A percentile compares a stretch with the other conserved stretches of the same genome.
Evolutionary conservation across 768 basidiomycete genomes (phyloP).

Genomic region (Leccinum uliginosum): DNA sequence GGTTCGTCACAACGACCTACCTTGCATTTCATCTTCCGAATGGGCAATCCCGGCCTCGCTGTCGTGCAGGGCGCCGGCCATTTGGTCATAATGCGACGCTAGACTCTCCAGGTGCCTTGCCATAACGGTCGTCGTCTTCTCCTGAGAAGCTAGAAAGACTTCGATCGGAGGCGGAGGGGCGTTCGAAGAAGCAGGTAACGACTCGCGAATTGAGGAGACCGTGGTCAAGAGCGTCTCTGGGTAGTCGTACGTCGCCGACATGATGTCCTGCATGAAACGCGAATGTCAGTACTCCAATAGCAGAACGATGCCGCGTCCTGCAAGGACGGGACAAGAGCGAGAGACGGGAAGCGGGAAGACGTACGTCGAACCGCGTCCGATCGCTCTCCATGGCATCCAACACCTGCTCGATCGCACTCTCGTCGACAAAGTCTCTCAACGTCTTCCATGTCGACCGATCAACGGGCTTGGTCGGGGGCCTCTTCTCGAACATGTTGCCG

Average conservation of each 20-base stretch:
- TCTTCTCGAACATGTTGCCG: slow-evolving; percentile 17
- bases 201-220: slow-evolving; percentile 51
- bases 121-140: slow-evolving; percentile 58
- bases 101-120: slow-evolving; percentile 69
- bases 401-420: slow-evolving; percentile 73
- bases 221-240: slow-evolving; percentile 57
- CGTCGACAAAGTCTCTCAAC: slow-evolving; percentile 81
- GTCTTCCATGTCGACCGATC: slow-evolving; percentile 74
- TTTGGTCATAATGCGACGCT: slow-evolving; percentile 71
- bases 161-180: slow-evolving; percentile 39
- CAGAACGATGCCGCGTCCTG: not conserved
- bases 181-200: slow-evolving; percentile 40
- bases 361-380: slow-evolving; percentile 61
- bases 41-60: slow-evolving; percentile 66
- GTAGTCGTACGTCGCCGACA: slow-evolving; percentile 62
- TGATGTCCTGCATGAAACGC: slow-evolving; percentile 43
- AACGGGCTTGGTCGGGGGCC: slow-evolving; percentile 16
- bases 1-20: slow-evolving; percentile 31
- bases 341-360: slow-evolving; percentile 19
- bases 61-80: slow-evolving; percentile 63
- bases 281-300: not conserved
- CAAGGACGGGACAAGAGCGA: too few species aligned
- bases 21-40: slow-evolving; percentile 64
- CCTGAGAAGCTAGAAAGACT: slow-evolving; percentile 43
- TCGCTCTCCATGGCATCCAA: slow-evolving; percentile 72